Evolutionary conservation across 805 yeast species (phyloP), one percentile per base, ranked within the genome.

Genomic region (Torulaspora microellipsoides): DNA sequence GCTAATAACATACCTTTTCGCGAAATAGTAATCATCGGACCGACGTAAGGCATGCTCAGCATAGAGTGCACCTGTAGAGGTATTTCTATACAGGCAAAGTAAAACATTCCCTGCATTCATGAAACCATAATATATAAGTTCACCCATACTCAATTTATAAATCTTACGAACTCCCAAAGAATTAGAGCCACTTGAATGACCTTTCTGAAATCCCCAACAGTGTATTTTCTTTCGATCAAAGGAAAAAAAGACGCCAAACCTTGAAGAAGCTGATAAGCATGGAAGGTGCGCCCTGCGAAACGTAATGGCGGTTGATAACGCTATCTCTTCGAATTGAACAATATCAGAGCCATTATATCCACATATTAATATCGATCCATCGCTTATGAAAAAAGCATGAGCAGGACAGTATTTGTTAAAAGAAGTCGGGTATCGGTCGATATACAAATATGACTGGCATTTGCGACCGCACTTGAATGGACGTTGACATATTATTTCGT

Each of bases 361-460:
- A 30, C 17, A 40, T 30, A 34, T n/a, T 10, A 11, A 10, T 15
- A 45, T 34, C 3, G 27, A 25, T 11, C 43, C 40, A 34, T 45
- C 37, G 11, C 25, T 8, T 40, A 40, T 30, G 14, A 38, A 23
- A 25, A 42, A 40, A 27, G 33, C 36, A 31, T 47, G 47, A n/a
- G 34, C 34, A 11, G 47, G 32, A 11, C 14, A 11, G 15, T 14
- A 10, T 6, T 28, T 14, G 11, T n/a, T 34, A 10, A 12, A 9
- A 8, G 36, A 11, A 15, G n/a, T n/a, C n/a, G 11, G 11, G 23
- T 13, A 40, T 8, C 30, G 14, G 20, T 40, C 31, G 17, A 43
- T 15, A 20, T 29, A 43, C 6, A 27, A 15, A 27, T 47, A 47
- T 2, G 25, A 13, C 13, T 15, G 15, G 28, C 45, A 45, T 14